A percentile compares a stretch with the other conserved stretches of the same genome.
These are phyloP conservation scores for Wallacemonas sp. DNA, from an alignment of 208 protist species.

Conservation along the genomic window DNA sequence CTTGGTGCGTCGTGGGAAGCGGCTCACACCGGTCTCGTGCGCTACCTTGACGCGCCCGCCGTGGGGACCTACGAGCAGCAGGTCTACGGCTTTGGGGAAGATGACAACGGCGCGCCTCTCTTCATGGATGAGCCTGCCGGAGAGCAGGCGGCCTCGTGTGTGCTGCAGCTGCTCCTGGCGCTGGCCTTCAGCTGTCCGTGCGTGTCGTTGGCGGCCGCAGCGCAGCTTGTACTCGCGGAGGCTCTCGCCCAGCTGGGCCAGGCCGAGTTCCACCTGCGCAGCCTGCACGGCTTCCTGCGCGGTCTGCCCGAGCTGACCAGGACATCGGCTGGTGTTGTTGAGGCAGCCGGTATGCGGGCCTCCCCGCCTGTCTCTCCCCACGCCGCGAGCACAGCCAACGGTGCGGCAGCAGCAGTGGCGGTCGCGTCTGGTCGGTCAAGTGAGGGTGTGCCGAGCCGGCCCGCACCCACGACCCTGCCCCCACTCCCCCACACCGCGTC, in stretches of 20 bases:
- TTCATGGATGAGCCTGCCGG: conserved; percentile 11
- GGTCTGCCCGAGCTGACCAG: not conserved
- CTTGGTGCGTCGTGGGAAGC: not conserved
- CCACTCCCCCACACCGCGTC: not conserved
- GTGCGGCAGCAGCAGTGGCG: conserved; percentile 13
- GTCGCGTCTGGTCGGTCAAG: too few species aligned
- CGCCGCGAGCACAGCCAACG: not conserved
- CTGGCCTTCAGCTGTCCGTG: conserved; percentile 79
- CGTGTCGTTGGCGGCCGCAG: conserved; percentile 43
- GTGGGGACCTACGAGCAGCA: not conserved
- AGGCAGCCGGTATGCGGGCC: too few species aligned
- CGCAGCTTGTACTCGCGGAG: conserved; percentile 64
- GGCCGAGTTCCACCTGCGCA: conserved; percentile 8
- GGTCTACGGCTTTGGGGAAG: conserved; percentile 2
- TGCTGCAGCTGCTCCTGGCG: conserved; percentile 50
- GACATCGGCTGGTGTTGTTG: not conserved
- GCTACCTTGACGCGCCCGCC: too few species aligned
- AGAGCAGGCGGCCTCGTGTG: conserved; percentile 32
- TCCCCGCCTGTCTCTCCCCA: too few species aligned
- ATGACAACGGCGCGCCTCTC: conserved; percentile 8
- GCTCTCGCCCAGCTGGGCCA: conserved; percentile 7
- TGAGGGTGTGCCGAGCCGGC: conserved; percentile 12
- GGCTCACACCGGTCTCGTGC: too few species aligned
- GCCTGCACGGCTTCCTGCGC: conserved; percentile 14
- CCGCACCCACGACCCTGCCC: conserved; percentile 9